These are phyloP conservation scores for Colletotrichum limetticola DNA, from an alignment of 2,329 filamentous ascomycete species.

Conservation along the genomic window DNA sequence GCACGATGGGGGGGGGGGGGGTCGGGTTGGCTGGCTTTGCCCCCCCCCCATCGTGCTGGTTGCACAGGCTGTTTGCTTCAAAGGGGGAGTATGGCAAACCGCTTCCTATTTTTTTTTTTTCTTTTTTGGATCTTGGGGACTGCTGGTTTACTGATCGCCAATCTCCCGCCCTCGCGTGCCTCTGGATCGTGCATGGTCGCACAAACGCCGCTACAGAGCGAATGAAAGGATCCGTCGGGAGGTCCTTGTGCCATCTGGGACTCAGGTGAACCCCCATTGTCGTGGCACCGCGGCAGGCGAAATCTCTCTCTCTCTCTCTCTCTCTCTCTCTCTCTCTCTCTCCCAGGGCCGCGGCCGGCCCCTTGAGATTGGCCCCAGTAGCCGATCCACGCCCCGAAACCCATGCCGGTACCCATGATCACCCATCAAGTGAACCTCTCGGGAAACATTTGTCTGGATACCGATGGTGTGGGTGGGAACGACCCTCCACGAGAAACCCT, in stretches of 20 bases:
- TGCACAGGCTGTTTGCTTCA: not conserved
- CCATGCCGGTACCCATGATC: not conserved
- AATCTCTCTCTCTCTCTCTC: no score
- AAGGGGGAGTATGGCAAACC: not conserved
- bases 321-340: no score
- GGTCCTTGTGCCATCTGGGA: not conserved
- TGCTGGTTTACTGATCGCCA: constrained; percentile 12
- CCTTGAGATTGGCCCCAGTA: constrained; percentile 1
- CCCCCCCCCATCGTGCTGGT: not conserved
- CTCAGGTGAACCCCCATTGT: not conserved
- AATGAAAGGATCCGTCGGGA: not conserved
- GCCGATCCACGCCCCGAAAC: not conserved
- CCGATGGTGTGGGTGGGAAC: constrained; percentile 11
- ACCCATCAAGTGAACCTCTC: not conserved
- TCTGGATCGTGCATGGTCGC: not conserved
- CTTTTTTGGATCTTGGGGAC: no score
- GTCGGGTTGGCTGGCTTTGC: constrained; percentile 10
- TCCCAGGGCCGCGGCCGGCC: not conserved
- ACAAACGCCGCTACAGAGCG: not conserved
- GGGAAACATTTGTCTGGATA: constrained; percentile 15
- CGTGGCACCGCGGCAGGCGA: not conserved
- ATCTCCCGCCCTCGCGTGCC: constrained; percentile 1
- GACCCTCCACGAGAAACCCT: constrained; percentile 1
- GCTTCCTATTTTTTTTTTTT: not conserved
- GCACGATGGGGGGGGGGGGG: no score